phyloP scores from a whole-genome alignment of 225 moss, liverwort and hornwort species.

The Physcomitrium patens region DNA sequence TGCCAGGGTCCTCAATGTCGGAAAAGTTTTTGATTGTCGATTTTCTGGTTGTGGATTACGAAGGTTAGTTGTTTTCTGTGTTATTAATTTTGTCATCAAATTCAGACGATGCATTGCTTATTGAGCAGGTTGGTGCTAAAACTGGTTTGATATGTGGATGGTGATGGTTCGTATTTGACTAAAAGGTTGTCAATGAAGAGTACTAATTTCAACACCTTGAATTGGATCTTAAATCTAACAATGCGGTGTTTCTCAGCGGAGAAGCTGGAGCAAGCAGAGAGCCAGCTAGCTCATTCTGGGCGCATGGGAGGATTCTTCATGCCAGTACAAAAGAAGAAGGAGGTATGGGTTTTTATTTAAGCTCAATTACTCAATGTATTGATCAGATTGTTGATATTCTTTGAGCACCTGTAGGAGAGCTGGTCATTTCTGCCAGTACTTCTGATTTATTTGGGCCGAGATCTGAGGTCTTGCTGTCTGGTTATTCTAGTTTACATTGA shows the following conservation, averaged over 20 bases:
- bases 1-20: constrained; percentile 5
- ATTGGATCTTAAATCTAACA: not conserved
- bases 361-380: no score
- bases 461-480: no score
- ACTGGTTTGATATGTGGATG: not conserved
- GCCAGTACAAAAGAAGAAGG: constrained; percentile 94
- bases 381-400: no score
- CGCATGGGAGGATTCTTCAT: constrained; percentile 94
- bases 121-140: constrained; percentile 2
- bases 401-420: no score
- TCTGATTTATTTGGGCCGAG: no score
- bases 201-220: not conserved
- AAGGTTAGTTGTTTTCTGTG: not conserved
- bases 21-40: not conserved
- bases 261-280: constrained; percentile 98
- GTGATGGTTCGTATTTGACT: not conserved
- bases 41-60: not conserved
- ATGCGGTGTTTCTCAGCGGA: constrained; percentile 66
- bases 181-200: not conserved
- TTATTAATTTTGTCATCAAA: not conserved
- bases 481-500: no score
- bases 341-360: constrained; percentile 47
- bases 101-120: constrained; percentile 1
- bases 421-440: no score
- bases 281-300: constrained; percentile 90